These are phyloP conservation scores for Aspergillus nomiae DNA, from an alignment of 2,329 filamentous ascomycete genomes.

Conservation along the genomic window DNA sequence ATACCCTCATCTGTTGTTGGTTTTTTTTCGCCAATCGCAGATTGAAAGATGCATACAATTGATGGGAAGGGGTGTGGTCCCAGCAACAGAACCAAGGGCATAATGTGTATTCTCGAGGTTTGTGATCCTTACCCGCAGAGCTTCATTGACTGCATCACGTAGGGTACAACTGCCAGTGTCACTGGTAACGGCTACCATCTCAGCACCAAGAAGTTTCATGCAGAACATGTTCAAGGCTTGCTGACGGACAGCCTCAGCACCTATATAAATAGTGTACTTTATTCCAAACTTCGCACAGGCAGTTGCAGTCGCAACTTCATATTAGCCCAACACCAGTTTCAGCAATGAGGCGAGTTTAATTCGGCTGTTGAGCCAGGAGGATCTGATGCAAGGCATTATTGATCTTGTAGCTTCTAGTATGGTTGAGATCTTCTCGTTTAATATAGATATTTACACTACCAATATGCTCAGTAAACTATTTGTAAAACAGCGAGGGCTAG, in stretches of 20 bases:
- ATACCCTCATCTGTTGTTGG: background rate
- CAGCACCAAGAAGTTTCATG: background rate
- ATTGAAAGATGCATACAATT: constrained; percentile 1
- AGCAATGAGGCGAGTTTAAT: constrained; percentile 60
- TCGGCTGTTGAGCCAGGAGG: constrained; percentile 76
- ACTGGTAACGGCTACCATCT: background rate
- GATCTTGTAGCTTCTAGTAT: constrained; percentile 96
- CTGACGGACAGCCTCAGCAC: background rate
- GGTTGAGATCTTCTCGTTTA: constrained; percentile 92
- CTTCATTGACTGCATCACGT: background rate
- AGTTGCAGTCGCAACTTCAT: background rate
- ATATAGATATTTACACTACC: constrained; percentile 81
- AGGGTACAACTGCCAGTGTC: background rate
- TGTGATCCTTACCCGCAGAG: background rate
- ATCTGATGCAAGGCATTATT: constrained; percentile 93
- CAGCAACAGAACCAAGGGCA: background rate
- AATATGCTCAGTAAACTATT: background rate
- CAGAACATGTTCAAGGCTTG: background rate
- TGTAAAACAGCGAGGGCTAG: background rate
- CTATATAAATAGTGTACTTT: background rate
- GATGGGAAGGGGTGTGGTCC: background rate
- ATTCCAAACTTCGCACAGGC: background rate
- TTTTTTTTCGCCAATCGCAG: background rate
- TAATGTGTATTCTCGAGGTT: background rate
- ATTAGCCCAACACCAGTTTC: background rate